Base-by-base conservation (phyloP, 1,284 basidiomycete genomes). In the Papiliotrema nemorosa region DNA sequence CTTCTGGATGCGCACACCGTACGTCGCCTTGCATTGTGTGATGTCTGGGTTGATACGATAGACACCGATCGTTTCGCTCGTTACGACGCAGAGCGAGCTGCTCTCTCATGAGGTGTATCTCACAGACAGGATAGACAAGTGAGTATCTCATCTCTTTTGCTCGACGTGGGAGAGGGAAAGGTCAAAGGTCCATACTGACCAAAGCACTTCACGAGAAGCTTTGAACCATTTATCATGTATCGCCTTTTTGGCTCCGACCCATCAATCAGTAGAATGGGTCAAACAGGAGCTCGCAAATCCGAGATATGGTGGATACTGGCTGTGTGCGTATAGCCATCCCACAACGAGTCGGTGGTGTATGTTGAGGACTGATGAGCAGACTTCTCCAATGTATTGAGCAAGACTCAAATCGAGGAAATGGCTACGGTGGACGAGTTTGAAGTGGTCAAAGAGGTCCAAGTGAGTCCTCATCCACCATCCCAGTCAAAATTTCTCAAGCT, bases 151-250 rank as follows among this genome's bases (percentile, higher is more conserved):
- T 14, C 29, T 31, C 29, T 31, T 31, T 31, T 31, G 29, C 29
- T 31, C 29, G 29, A 31, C 9, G 29, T 31, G 29, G 29, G 14
- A 31, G 29, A 31, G 29, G 9, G 29, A 31, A 31, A 7, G 7
- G 29, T 7, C 29, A 31, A 14, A 31, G 29, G n/a, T n/a, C n/a
- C n/a, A n/a, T n/a, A 40, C 54, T 51, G 24, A 54, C 44, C 12
- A 5, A 21, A 75, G 73, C 74, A 80, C 78, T 67, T 84, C 84
- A 60, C 84, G 88, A 58, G 90, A 93, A 67, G 78, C 88, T 16
- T 90, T 97, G 83, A 83, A 87, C 14, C 94, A 98, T 70, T 87
- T 98, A 80, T 92, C 93, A 75, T 98, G 96, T 69, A 84, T 98
- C 45, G 94, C 90, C 67, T 92, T 98, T 69, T 78, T 98, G 9